A percentile compares a stretch with the other conserved stretches of the same genome.
phyloP scores from a whole-genome alignment of 108 stramenopile species.

The Stephanodiscus triporus region DNA sequence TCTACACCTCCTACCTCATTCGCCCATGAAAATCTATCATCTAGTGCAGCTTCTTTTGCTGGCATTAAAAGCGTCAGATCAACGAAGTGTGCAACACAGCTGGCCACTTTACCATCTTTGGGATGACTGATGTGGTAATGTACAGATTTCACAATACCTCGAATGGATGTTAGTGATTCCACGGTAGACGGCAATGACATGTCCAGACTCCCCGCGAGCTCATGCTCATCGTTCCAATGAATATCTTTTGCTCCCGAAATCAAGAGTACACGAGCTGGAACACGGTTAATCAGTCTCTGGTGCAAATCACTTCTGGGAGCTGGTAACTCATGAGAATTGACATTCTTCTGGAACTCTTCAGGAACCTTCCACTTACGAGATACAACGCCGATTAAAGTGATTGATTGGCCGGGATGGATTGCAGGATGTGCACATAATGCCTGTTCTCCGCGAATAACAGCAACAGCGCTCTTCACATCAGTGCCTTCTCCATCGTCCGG shows the following conservation, averaged over 20 bases:
- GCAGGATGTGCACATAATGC: constrained; percentile 63
- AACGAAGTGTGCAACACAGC: constrained; percentile 39
- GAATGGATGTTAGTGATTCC: constrained; percentile 38
- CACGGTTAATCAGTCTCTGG: constrained; percentile 46
- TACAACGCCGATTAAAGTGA: constrained; percentile 51
- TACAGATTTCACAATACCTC: constrained; percentile 46
- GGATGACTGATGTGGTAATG: constrained; percentile 26
- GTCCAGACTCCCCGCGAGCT: background rate
- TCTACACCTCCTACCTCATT: constrained; percentile 5
- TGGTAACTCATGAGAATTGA: background rate
- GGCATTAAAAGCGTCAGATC: constrained; percentile 20
- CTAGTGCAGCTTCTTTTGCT: background rate
- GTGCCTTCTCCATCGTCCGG: constrained; percentile 18
- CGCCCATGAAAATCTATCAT: constrained; percentile 6
- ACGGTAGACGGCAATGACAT: constrained; percentile 36
- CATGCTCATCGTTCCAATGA: constrained; percentile 36
- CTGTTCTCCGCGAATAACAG: constrained; percentile 59
- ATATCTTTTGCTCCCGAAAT: constrained; percentile 44
- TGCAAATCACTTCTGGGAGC: constrained; percentile 23
- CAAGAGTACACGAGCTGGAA: constrained; percentile 72
- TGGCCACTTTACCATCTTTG: constrained; percentile 16
- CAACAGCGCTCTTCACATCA: constrained; percentile 43
- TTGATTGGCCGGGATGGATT: constrained; percentile 62
- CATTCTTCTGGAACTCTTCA: constrained; percentile 29
- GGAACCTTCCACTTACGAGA: constrained; percentile 71